Evolutionary conservation across 192 early-diverging fungal genomes (phyloP).

Genomic region (Gigaspora rosea): DNA sequence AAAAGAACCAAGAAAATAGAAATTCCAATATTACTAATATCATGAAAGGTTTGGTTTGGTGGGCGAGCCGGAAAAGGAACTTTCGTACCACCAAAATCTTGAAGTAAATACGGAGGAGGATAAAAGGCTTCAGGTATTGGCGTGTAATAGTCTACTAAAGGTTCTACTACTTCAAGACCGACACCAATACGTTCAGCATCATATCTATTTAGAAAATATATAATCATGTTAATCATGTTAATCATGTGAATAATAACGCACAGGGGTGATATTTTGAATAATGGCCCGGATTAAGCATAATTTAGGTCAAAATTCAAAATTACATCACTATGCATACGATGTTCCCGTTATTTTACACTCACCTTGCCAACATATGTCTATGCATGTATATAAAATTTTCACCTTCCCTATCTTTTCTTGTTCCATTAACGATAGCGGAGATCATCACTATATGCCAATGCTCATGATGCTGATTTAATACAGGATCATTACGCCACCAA

Average conservation of each 20-base stretch:
- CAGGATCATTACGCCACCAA: slow-evolving; percentile 23
- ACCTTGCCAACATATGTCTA: slow-evolving; percentile 16
- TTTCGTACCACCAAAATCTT: not conserved
- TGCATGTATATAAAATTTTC: slow-evolving; percentile 26
- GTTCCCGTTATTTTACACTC: not conserved
- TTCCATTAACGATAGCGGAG: not conserved
- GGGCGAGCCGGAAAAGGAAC: slow-evolving; percentile 3
- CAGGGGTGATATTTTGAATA: no score
- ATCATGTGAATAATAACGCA: no score
- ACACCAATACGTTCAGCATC: not conserved
- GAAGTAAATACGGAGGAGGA: not conserved
- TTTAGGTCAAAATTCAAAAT: no score
- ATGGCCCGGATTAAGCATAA: no score
- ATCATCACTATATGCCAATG: slow-evolving; percentile 10
- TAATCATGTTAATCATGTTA: not conserved
- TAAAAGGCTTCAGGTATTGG: slow-evolving; percentile 13
- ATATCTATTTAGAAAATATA: slow-evolving; percentile 2
- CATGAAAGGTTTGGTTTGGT: not conserved
- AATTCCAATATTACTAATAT: not conserved
- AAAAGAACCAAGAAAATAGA: not conserved
- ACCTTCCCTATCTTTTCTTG: slow-evolving; percentile 10
- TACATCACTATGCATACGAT: not conserved
- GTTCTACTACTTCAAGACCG: not conserved
- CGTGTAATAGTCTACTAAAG: not conserved
- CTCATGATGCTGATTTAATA: slow-evolving; percentile 16